Evolutionary conservation across 2,329 filamentous ascomycete genomes (phyloP).

Genomic region (Talaromyces albobiverticillius): DNA sequence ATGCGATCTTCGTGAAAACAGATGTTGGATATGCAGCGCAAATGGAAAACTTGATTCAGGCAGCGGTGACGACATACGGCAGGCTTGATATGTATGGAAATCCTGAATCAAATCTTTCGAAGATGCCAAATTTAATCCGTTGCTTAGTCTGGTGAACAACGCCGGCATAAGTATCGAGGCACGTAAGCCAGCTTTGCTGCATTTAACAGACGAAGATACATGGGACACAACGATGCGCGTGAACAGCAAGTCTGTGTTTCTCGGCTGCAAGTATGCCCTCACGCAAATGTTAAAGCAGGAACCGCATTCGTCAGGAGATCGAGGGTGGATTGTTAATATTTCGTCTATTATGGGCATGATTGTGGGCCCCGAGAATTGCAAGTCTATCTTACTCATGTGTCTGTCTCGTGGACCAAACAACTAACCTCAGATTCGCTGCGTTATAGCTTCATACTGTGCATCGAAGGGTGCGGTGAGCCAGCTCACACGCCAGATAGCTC

Average conservation of each 20-base stretch:
- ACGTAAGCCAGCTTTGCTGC: constrained; percentile 35
- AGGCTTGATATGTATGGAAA: constrained; percentile 1
- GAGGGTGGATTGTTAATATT: constrained; percentile 53
- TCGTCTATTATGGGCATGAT: constrained; percentile 45
- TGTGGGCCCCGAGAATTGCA: constrained; percentile 27
- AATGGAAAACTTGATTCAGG: constrained; percentile 37
- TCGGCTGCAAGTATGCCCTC: constrained; percentile 37
- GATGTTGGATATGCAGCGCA: constrained; percentile 41
- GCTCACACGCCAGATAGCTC: constrained; percentile 46
- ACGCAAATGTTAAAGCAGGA: constrained; percentile 52
- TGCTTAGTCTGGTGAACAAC: constrained; percentile 49
- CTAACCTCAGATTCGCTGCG: background rate
- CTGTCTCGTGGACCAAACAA: background rate
- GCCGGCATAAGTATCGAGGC: constrained; percentile 49
- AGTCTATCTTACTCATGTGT: constrained; percentile 7
- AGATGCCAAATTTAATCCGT: background rate
- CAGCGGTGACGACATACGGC: constrained; percentile 26
- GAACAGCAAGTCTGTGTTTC: constrained; percentile 29
- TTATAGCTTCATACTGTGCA: constrained; percentile 42
- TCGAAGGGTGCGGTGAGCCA: constrained; percentile 48
- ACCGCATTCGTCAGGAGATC: constrained; percentile 34
- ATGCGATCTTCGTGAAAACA: constrained; percentile 42
- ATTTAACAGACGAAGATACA: constrained; percentile 43
- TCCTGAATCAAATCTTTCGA: constrained; percentile 14
- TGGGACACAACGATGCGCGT: constrained; percentile 40